These are phyloP conservation scores for Fusarium tjaetaba DNA, from an alignment of 2,329 filamentous ascomycete genomes.

Conservation along the genomic window DNA sequence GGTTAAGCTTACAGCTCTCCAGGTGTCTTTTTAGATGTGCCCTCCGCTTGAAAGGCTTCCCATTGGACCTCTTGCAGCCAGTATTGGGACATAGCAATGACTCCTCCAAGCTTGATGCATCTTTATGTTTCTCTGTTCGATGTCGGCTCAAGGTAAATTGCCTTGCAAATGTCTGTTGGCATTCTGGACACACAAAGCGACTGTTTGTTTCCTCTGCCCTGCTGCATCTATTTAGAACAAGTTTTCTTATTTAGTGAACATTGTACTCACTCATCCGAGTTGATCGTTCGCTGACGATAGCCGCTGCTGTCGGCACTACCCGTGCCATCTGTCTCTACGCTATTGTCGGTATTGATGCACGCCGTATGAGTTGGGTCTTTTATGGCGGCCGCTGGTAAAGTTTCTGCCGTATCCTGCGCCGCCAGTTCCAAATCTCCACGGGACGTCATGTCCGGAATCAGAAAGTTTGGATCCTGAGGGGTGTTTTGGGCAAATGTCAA, in stretches of 20 bases:
- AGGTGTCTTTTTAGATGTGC: accelerated
- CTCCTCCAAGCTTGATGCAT: neutral
- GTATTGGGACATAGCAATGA: neutral
- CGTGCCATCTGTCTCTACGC: accelerated
- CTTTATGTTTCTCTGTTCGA: neutral
- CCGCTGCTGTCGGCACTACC: accelerated
- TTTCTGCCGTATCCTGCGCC: neutral
- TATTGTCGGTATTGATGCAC: accelerated
- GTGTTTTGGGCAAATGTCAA: accelerated
- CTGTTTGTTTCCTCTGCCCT: accelerated
- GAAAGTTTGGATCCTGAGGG: neutral
- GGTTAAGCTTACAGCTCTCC: accelerated
- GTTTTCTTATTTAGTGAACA: accelerated
- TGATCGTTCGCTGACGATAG: neutral
- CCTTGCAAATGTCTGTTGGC: neutral
- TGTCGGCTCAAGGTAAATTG: accelerated
- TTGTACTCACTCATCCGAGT: neutral
- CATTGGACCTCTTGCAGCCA: neutral
- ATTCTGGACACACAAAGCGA: neutral
- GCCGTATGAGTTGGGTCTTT: neutral
- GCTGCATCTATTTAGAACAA: accelerated
- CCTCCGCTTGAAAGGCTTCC: neutral
- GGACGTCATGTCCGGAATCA: accelerated
- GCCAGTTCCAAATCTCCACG: accelerated
- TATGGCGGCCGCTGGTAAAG: accelerated